phyloP scores from a whole-genome alignment of 805 yeast genomes.

The Spathaspora boniae region DNA sequence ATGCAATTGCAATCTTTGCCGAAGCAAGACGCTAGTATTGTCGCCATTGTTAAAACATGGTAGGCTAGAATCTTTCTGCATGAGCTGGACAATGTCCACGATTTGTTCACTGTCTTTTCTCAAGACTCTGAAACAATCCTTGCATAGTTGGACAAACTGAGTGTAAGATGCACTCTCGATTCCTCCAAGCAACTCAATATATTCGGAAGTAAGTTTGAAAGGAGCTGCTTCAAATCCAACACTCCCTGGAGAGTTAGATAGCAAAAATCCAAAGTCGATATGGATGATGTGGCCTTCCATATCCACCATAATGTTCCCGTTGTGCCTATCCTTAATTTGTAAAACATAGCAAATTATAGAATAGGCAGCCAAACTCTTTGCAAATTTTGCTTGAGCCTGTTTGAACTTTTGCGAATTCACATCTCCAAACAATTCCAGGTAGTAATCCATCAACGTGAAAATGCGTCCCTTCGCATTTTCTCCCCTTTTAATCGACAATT shows the following conservation, averaged over 20 bases:
- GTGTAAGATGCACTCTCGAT: slow-evolving; percentile 55
- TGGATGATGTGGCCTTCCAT: slow-evolving; percentile 92
- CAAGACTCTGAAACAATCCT: slow-evolving; percentile 69
- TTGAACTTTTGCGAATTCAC: slow-evolving; percentile 51
- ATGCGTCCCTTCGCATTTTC: slow-evolving; percentile 69
- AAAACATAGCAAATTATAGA: slow-evolving; percentile 85
- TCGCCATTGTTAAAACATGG: slow-evolving; percentile 93
- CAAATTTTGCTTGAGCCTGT: slow-evolving; percentile 81
- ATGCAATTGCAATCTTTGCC: slow-evolving; percentile 79
- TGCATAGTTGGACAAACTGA: slow-evolving; percentile 60
- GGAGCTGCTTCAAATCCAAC: slow-evolving; percentile 98
- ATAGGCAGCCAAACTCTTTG: slow-evolving; percentile 84
- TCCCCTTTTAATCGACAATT: slow-evolving; percentile 61
- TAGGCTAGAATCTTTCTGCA: slow-evolving; percentile 85
- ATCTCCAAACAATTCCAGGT: slow-evolving; percentile 69
- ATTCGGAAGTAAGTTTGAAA: slow-evolving; percentile 86
- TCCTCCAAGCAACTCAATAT: slow-evolving; percentile 87
- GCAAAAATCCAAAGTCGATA: slow-evolving; percentile 91
- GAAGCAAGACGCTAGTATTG: slow-evolving; percentile 71
- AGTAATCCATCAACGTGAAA: slow-evolving; percentile 76
- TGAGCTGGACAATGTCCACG: slow-evolving; percentile 81
- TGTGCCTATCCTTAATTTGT: slow-evolving; percentile 94
- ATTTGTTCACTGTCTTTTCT: slow-evolving; percentile 72
- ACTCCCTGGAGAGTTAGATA: slow-evolving; percentile 94
- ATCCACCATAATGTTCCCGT: slow-evolving; percentile 96